Conservation (phyloP, 139 green algal species). For the Chlamydomonas sp. region DNA sequence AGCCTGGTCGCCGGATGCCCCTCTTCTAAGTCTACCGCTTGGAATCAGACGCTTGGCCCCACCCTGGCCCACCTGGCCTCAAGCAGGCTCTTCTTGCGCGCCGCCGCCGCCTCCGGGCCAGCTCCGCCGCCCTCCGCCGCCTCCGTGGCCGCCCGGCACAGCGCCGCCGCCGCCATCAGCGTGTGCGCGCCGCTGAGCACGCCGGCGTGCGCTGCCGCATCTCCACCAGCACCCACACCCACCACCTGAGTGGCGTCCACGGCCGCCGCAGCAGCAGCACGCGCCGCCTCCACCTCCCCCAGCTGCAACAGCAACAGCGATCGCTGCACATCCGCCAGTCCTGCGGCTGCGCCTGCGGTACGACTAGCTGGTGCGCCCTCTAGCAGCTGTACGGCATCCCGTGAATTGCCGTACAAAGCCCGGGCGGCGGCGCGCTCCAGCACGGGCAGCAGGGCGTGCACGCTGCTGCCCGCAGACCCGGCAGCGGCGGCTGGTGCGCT, state of each 20-base stretch:
- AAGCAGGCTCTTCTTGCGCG: constrained; percentile 12
- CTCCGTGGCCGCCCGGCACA: neutral
- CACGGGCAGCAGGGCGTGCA: neutral
- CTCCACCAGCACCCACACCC: neutral
- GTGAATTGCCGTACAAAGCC: neutral
- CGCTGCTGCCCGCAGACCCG: neutral
- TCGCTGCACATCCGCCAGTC: neutral
- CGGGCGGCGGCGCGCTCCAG: constrained; percentile 22
- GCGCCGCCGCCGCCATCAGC: constrained; percentile 20
- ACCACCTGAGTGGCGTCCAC: neutral
- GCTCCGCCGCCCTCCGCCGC: neutral
- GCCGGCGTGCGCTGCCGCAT: neutral
- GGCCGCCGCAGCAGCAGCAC: neutral
- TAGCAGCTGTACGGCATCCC: neutral
- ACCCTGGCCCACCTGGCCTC: constrained; percentile 8
- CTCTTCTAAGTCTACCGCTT: neutral
- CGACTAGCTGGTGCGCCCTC: neutral
- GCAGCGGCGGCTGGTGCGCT: neutral
- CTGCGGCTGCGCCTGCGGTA: neutral
- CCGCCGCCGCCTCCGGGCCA: neutral
- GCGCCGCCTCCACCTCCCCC: neutral
- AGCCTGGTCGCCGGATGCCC: neutral
- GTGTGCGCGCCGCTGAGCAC: neutral
- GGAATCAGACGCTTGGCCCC: neutral
- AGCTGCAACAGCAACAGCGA: constrained; percentile 20